Evolutionary conservation across 805 yeast genomes (phyloP), one percentile per base, ranked within the genome.

Genomic region (Candida insectorum): DNA sequence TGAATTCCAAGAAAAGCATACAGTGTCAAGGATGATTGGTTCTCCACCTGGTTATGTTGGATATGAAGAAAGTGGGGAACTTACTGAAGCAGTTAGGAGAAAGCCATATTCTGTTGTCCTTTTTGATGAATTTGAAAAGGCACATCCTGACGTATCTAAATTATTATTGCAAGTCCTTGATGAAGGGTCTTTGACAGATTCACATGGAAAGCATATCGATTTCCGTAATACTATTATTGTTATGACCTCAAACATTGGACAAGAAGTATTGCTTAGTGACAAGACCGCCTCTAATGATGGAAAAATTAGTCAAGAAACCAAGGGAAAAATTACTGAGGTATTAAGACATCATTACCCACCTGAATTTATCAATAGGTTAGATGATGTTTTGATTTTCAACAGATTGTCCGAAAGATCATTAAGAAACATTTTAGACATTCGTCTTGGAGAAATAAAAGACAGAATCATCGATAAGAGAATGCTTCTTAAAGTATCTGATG

Each of bases 41-140:
- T 93, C 97, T 1, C 98, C 98, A 4, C 98, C 98, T 19, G 97
- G 97, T 6, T 91, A 91, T 56, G 96, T 91, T 15, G 93, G 96
- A 34, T 89, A 88, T 62, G 98, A 91, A 52, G 93, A 85, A 49
- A 85, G 88, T 54, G 98, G 98, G 32, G 97, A 93, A 60, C 69
- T 93, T 43, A 93, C 98, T 1, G 97, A 93, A 59, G 95, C 96
- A 5, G 94, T 93, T 7, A 76, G 96, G 54, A 75, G 97, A 50
- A 89, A 88, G 52, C 98, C 98, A 6, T 91, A 91, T 48, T 74
- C 97, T 1, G 96, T 91, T 17, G 83, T 91, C 2, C 63, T 91
- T 37, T 93, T 91, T 56, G 98, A 91, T 60, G 98, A 91, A 63
- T 86, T 91, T 58, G 98, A 91, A 51, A 91, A 91, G 60, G 97